Conservation (phyloP, 768 basidiomycete species). For the Leccinum subgranulosum region DNA sequence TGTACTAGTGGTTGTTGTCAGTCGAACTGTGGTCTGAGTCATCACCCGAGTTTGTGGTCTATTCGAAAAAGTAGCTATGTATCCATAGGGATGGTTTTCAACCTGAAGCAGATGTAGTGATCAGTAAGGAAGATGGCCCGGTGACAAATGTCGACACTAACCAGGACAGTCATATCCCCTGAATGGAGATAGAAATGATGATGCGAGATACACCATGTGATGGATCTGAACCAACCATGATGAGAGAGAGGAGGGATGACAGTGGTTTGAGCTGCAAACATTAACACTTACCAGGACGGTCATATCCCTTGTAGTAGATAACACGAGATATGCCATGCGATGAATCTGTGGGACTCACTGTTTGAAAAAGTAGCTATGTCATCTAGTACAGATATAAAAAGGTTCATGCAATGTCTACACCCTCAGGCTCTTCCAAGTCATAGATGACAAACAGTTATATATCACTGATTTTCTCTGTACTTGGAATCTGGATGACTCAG, state of each 20-base stretch:
- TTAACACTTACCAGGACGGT: too few species aligned
- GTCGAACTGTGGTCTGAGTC: slow-evolving; percentile 35
- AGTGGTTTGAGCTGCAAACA: slow-evolving; percentile 5
- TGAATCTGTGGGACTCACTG: too few species aligned
- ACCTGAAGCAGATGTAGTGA: slow-evolving; percentile 40
- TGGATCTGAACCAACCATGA: slow-evolving; percentile 26
- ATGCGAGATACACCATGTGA: slow-evolving; percentile 30
- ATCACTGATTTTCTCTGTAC: too few species aligned
- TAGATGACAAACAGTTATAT: too few species aligned
- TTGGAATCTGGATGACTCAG: too few species aligned
- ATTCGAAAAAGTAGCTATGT: slow-evolving; percentile 60
- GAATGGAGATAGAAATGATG: slow-evolving; percentile 52
- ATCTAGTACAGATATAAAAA: too few species aligned
- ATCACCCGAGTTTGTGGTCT: slow-evolving; percentile 31
- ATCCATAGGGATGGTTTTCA: slow-evolving; percentile 54
- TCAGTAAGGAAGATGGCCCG: not conserved
- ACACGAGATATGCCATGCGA: too few species aligned
- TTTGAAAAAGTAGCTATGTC: too few species aligned
- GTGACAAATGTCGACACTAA: slow-evolving; percentile 27
- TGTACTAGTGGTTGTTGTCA: slow-evolving; percentile 35
- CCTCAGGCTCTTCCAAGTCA: too few species aligned
- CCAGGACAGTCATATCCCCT: slow-evolving; percentile 58
- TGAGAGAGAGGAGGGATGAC: slow-evolving; percentile 28
- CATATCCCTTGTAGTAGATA: too few species aligned
- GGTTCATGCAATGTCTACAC: too few species aligned